Evolutionary conservation across 1,284 basidiomycete species (phyloP).

Genomic region (Laetiporus sulphureus): DNA sequence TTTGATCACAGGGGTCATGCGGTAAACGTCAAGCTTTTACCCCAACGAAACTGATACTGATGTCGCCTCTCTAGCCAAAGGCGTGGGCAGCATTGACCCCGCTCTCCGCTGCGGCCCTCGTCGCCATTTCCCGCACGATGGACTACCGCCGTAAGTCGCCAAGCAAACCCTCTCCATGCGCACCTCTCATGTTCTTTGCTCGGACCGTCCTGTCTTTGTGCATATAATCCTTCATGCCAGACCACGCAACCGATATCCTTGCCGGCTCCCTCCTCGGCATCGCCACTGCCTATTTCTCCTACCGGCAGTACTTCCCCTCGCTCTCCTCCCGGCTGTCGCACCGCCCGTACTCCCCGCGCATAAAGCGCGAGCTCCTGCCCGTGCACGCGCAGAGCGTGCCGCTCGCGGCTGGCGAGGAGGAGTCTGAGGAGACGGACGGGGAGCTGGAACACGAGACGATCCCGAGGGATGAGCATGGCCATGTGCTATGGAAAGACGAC

Average conservation of each 20-base stretch:
- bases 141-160: slow-evolving; percentile 78
- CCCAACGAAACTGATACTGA: background rate
- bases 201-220: background rate
- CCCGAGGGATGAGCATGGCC: slow-evolving; percentile 6
- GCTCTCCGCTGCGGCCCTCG: slow-evolving; percentile 73
- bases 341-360: slow-evolving; percentile 70
- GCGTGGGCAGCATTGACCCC: slow-evolving; percentile 82
- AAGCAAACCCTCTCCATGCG: too few species aligned
- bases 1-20: slow-evolving; percentile 81
- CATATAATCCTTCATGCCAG: slow-evolving; percentile 33
- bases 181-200: background rate
- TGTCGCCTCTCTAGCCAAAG: slow-evolving; percentile 47
- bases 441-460: slow-evolving; percentile 5
- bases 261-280: slow-evolving; percentile 77
- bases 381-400: slow-evolving; percentile 18
- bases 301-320: slow-evolving; percentile 76
- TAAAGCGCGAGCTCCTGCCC: slow-evolving; percentile 40
- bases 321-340: slow-evolving; percentile 57
- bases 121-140: slow-evolving; percentile 90
- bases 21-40: slow-evolving; percentile 33
- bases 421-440: background rate
- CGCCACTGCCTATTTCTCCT: slow-evolving; percentile 69
- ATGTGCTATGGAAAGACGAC: slow-evolving; percentile 7
- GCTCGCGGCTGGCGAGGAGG: background rate
- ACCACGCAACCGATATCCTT: slow-evolving; percentile 87